Base-by-base conservation (phyloP, 192 early-diverging fungal species). In the Coemansia sp. region DNA sequence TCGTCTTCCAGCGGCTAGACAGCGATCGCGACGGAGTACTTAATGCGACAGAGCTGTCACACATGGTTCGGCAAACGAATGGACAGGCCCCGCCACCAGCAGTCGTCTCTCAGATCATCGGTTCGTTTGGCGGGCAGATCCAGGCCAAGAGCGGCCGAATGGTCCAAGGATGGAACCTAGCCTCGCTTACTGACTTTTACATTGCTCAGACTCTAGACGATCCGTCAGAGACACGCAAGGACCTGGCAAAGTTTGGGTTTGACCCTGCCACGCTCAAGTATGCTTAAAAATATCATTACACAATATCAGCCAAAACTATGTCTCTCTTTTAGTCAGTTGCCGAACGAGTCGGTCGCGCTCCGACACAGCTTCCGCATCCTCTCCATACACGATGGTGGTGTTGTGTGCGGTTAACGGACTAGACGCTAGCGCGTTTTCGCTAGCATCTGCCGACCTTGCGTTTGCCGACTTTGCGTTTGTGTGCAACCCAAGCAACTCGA, bases 1-100 rank as follows among this genome's bases (percentile, higher is more conserved):
- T 75, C 20, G 59, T 77, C 7, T 83, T 83, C 59, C 73, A 72
- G 60, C 58, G 66, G 11, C 67, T 83, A 14, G 81, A 83, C 42
- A 61, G 45, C 31, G 81, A 83, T 37, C 72, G 67, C 20, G 81
- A 83, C 26, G 81, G 81, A n/a, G 70, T 83, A 8, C 69, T 83
- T 25, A 72, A 53, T 18, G 59, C 61, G 3, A 26, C 66, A 7
- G 81, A 83, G 56, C 62, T 83, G 10, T 61, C 66, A 4, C 63
- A 52, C 20, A 71, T 83, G 63, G 59, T 83, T 11, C 60, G 25
- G 25, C 28, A 75, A 31, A 76, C 72, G 11, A 83, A 83, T 35
- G 81, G 76, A 11, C 73, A 72, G 42, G 35, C 73, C 20, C 61
- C 72, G 1, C 59, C 68, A 12, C 12, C 65, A 4, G 70, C 64